Conservation (phyloP, 2,329 filamentous ascomycete genomes). For the Pyrenochaeta sp. region DNA sequence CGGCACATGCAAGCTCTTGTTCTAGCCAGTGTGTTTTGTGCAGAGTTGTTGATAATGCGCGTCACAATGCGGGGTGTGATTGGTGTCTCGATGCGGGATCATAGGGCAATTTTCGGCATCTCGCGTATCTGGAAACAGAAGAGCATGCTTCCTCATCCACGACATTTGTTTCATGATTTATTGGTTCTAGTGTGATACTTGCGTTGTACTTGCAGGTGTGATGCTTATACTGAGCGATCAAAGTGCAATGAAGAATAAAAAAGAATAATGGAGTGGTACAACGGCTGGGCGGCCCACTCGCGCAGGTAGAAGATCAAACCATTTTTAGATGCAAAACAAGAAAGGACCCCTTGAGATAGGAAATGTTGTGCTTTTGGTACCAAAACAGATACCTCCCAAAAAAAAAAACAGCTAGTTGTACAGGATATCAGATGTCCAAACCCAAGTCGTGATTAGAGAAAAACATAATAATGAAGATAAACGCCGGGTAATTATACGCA, state of each 20-base stretch:
- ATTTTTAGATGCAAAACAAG: neutral
- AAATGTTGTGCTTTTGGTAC: slow-evolving; percentile 4
- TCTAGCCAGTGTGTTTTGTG: neutral
- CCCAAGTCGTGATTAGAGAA: slow-evolving; percentile 24
- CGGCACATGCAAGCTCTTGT: slow-evolving; percentile 11
- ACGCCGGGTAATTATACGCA: slow-evolving; percentile 27
- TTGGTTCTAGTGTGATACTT: neutral
- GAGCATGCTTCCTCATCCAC: neutral
- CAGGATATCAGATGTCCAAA: slow-evolving; percentile 47
- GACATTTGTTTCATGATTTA: neutral
- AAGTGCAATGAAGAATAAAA: neutral
- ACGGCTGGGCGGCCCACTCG: neutral
- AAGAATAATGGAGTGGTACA: too few species aligned
- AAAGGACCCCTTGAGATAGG: neutral
- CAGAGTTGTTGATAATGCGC: slow-evolving; percentile 7
- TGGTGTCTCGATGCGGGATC: slow-evolving; percentile 4
- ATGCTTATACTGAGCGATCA: neutral
- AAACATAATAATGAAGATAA: too few species aligned
- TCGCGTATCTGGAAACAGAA: too few species aligned
- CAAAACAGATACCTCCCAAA: slow-evolving; percentile 13
- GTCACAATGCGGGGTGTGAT: slow-evolving; percentile 17
- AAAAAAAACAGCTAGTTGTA: slow-evolving; percentile 38
- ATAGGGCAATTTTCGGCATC: slow-evolving; percentile 19
- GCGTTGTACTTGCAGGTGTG: neutral
- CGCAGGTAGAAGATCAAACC: neutral